These are phyloP conservation scores for Cucurbita ficifolia DNA, from an alignment of 306 rosid genomes.

Conservation along the genomic window DNA sequence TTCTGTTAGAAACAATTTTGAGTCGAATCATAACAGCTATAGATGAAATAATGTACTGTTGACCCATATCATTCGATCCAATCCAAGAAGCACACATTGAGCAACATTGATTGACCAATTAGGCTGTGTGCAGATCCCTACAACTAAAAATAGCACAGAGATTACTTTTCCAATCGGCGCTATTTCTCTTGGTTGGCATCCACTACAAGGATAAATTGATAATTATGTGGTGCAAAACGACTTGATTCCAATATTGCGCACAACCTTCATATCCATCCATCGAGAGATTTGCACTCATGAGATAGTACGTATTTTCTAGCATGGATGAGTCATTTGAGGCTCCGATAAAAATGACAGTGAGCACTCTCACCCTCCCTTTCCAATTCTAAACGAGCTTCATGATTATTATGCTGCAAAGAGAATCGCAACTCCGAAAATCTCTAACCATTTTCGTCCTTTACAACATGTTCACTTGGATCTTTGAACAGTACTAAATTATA, in stretches of 20 bases:
- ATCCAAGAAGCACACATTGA: neutral
- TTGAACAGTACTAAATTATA: neutral
- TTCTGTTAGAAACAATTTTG: neutral
- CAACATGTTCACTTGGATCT: neutral
- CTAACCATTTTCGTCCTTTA: neutral
- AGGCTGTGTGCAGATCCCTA: too few relatives aligned
- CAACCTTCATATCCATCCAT: neutral
- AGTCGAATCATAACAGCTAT: neutral
- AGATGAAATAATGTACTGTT: neutral
- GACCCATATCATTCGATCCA: neutral
- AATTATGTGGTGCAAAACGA: neutral
- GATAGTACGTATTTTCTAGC: neutral
- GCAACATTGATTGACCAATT: neutral
- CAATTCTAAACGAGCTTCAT: neutral
- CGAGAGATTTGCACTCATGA: neutral
- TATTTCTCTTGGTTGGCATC: neutral
- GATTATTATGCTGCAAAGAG: neutral
- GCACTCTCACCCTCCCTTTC: neutral
- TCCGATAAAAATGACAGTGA: neutral
- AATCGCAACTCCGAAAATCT: neutral
- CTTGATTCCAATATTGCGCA: neutral
- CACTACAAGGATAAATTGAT: neutral
- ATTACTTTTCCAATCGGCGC: neutral
- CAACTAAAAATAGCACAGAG: neutral
- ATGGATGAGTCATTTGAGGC: neutral